Evolutionary conservation across 2,329 filamentous ascomycete genomes (phyloP).

Genomic region (Neodidymelliopsis sp.): DNA sequence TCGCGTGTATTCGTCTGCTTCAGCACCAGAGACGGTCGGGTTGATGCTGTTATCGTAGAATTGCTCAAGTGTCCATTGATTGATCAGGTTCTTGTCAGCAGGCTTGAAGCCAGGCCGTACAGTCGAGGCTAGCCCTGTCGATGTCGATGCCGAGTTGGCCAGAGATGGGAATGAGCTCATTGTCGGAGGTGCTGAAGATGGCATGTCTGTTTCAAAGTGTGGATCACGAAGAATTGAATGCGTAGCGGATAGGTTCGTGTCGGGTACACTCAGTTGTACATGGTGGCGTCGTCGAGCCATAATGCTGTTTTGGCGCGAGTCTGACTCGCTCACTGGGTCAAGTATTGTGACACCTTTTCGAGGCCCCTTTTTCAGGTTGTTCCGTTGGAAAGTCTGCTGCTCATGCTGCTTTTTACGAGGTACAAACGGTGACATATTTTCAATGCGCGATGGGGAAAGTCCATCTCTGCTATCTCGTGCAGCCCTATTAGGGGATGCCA

Average conservation of each 20-base stretch:
- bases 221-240: constrained; percentile 54
- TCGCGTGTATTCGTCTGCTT: constrained; percentile 84
- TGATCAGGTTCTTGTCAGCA: constrained; percentile 79
- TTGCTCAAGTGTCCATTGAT: constrained; percentile 88
- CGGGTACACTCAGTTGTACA: constrained; percentile 31
- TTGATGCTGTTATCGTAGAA: constrained; percentile 86
- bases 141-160: constrained; percentile 37
- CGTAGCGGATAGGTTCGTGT: constrained; percentile 47
- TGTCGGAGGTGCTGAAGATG: constrained; percentile 25
- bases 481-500: constrained; percentile 83
- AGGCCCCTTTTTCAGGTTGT: constrained; percentile 66
- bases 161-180: constrained; percentile 32
- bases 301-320: constrained; percentile 28
- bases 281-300: constrained; percentile 30
- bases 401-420: constrained; percentile 67
- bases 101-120: constrained; percentile 53
- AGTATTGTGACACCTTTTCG: constrained; percentile 75
- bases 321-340: constrained; percentile 61
- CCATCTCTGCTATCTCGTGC: constrained; percentile 80
- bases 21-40: constrained; percentile 77
- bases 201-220: constrained; percentile 45
- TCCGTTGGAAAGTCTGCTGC: constrained; percentile 66
- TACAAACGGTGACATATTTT: constrained; percentile 88
- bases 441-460: constrained; percentile 73
- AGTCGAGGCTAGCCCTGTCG: constrained; percentile 36